Evolutionary conservation across 2,329 filamentous ascomycete genomes (phyloP).

Genomic region (Neocatenulostroma microsporum): DNA sequence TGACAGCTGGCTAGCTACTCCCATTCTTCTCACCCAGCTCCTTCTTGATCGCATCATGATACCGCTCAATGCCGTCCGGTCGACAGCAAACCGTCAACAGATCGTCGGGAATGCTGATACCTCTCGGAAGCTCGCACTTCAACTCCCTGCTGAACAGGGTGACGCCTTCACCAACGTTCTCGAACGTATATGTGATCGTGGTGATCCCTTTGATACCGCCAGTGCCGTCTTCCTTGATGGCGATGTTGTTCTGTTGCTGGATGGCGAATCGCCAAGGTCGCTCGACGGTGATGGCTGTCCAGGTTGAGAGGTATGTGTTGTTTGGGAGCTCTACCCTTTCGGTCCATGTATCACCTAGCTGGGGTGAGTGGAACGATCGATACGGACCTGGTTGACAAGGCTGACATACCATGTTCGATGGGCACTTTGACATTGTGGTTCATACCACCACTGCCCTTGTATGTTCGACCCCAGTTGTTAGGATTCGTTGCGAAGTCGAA

Average conservation of each 20-base stretch:
- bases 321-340: conserved; percentile 10
- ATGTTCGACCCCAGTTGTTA: conserved; percentile 6
- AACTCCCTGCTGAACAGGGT: conserved; percentile 12
- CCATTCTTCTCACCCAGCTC: conserved; percentile 10
- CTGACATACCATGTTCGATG: not conserved
- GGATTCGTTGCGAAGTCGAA: conserved; percentile 5
- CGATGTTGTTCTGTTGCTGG: conserved; percentile 11
- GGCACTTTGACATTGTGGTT: conserved; percentile 4
- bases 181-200: conserved; percentile 11
- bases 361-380: conserved; percentile 4
- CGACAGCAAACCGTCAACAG: conserved; percentile 9
- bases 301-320: conserved; percentile 10
- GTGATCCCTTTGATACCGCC: conserved; percentile 9
- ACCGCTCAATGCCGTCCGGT: conserved; percentile 12
- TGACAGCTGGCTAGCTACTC: too few species aligned
- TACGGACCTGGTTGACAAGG: not conserved
- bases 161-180: conserved; percentile 10
- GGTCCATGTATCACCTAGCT: conserved; percentile 8
- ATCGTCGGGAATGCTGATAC: conserved; percentile 9
- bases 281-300: conserved; percentile 8
- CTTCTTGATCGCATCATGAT: conserved; percentile 11
- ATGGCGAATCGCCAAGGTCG: conserved; percentile 10
- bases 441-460: conserved; percentile 13
- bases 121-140: conserved; percentile 10
- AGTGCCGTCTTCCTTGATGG: conserved; percentile 8